These are phyloP conservation scores for Xenoacremonium recifei DNA, from an alignment of 2,329 filamentous ascomycete species.

Conservation along the genomic window DNA sequence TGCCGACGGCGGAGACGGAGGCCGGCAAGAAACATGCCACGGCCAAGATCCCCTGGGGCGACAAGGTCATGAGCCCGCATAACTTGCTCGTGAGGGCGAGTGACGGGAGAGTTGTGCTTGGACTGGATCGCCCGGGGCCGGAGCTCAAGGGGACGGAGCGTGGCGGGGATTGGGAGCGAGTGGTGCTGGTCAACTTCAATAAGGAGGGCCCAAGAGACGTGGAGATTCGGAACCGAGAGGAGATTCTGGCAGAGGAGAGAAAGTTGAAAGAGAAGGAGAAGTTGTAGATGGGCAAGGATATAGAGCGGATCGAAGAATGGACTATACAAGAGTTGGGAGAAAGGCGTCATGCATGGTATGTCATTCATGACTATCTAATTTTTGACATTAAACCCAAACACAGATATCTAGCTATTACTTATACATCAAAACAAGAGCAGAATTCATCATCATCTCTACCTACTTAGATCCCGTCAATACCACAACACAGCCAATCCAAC, in stretches of 20 bases:
- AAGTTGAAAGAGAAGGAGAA: constrained; percentile 26
- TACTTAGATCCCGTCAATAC: too few relatives aligned
- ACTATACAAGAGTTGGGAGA: neutral
- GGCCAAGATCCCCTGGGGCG: constrained; percentile 51
- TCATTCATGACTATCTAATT: too few relatives aligned
- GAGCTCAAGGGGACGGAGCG: constrained; percentile 49
- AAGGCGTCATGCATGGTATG: neutral
- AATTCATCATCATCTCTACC: too few relatives aligned
- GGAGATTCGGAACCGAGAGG: constrained; percentile 50
- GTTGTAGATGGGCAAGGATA: constrained; percentile 21
- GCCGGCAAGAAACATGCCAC: constrained; percentile 40
- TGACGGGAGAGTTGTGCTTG: constrained; percentile 51
- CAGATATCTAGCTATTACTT: too few relatives aligned
- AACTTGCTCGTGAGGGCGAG: constrained; percentile 42
- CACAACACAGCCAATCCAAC: too few relatives aligned
- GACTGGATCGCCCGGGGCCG: constrained; percentile 55
- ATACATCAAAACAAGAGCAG: too few relatives aligned
- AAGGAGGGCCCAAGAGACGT: constrained; percentile 52
- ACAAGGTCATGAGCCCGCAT: constrained; percentile 61
- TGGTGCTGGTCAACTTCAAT: constrained; percentile 54
- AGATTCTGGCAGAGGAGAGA: constrained; percentile 48
- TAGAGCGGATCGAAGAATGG: neutral
- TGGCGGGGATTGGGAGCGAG: constrained; percentile 58
- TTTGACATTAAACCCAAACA: too few relatives aligned
- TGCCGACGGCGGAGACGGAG: constrained; percentile 41